Evolutionary conservation across 805 yeast genomes (phyloP), one percentile per base, ranked within the genome.

Genomic region (Schwanniomyces yamadae): DNA sequence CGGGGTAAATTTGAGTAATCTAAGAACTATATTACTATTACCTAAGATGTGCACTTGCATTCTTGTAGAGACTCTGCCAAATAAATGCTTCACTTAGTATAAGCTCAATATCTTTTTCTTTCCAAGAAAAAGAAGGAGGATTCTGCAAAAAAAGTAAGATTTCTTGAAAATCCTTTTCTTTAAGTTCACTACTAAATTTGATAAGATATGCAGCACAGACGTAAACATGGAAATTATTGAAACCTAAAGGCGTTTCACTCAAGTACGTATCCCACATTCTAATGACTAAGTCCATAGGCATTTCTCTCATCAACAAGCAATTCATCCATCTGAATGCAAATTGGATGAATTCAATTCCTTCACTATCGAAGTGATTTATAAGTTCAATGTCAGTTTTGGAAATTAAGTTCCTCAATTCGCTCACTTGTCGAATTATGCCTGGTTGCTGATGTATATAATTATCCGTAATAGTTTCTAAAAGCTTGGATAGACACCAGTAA

Each of bases 301-400:
- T 71, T 52, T 93, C 99, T 46, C 99, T 77, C 99, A 93, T 93
- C 33, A 93, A 66, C 52, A 93, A 67, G 66, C 99, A 93, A 62
- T 93, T 93, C 98, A 93, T 93, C 99, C 99, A 93, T 48, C 99
- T 73, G 66, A 93, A 93, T 14, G 96, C 79, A 60, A 93, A 93
- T 61, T 93, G 99, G 45, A 93, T 79, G 53, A 93, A 93, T 59
- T 93, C 96, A n/a, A 93, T 78, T 31, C 85, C 85, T 55, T 93
- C 96, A 1, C 59, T 53, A 41, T 81, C 80, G 45, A 93, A 76
- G 63, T 93, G 98, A 24, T 69, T 69, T 25, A 81, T 80, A 22
- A 93, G 68, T 17, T 76, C 81, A 2, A 73, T 59, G 53, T 93
- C 98, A 37, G 91, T 90, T 44, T 95, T 73, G 44, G 78, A 74